Evolutionary conservation across 805 yeast genomes (phyloP).

Genomic region (Wickerhamomyces ciferrii): DNA sequence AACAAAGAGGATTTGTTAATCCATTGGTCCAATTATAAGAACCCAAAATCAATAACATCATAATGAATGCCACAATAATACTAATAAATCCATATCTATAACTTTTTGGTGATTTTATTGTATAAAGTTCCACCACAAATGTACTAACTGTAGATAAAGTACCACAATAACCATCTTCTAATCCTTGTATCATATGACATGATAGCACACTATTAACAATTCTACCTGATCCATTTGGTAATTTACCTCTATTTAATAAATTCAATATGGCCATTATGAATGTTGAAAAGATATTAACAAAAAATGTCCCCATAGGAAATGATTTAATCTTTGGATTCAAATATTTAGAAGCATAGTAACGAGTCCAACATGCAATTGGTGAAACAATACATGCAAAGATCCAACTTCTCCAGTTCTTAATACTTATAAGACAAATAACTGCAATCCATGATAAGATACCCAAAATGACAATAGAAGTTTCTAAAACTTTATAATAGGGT

Average conservation of each 20-base stretch:
- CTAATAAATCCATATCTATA: conserved; percentile 48
- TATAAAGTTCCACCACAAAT: conserved; percentile 60
- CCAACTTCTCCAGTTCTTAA: conserved; percentile 59
- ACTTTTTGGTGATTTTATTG: conserved; percentile 28
- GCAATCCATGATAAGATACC: conserved; percentile 18
- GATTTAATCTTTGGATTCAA: conserved; percentile 36
- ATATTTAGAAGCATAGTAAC: conserved; percentile 49
- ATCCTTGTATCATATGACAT: conserved; percentile 49
- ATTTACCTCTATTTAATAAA: conserved; percentile 39
- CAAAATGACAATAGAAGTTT: conserved; percentile 8
- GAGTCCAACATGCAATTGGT: conserved; percentile 59
- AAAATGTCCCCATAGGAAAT: conserved; percentile 54
- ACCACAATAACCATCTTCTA: conserved; percentile 67
- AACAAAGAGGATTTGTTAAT: conserved; percentile 20
- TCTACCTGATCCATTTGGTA: conserved; percentile 10
- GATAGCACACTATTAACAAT: conserved; percentile 28
- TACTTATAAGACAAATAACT: conserved; percentile 15
- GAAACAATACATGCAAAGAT: conserved; percentile 61
- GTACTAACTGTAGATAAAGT: conserved; percentile 73
- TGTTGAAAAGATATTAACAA: conserved; percentile 44
- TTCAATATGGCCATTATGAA: conserved; percentile 37
- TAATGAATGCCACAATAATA: conserved; percentile 39
- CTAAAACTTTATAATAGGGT: conserved; percentile 28
- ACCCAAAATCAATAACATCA: conserved; percentile 60
- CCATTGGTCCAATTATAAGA: conserved; percentile 68